Percentiles rank a stretch among this genome's conserved stretches.
Conservation (phyloP, 2,329 filamentous ascomycete species). For the Monilinia polystroma region DNA sequence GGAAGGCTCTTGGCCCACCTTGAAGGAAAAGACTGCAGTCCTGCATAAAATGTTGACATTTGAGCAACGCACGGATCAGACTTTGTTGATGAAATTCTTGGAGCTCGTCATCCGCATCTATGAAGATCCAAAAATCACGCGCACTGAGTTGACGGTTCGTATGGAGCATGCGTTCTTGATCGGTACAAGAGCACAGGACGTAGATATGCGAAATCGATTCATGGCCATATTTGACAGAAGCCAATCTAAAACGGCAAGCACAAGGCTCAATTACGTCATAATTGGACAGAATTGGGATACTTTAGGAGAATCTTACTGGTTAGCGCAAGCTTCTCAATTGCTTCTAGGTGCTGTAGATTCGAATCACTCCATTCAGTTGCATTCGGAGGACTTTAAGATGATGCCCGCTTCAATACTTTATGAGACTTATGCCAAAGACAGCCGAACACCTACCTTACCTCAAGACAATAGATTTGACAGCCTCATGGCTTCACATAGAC, state of each 20-base stretch:
- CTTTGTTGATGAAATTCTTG: constrained; percentile 87
- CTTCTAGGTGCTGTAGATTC: constrained; percentile 89
- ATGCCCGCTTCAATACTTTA: constrained; percentile 73
- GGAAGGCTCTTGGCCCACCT: constrained; percentile 90
- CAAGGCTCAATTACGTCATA: constrained; percentile 84
- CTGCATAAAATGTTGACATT: constrained; percentile 99
- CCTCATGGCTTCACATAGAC: constrained; percentile 73
- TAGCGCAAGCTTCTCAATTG: constrained; percentile 90
- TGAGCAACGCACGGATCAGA: constrained; percentile 78
- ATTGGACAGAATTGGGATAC: constrained; percentile 96
- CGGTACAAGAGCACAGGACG: constrained; percentile 86
- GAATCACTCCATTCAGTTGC: constrained; percentile 73
- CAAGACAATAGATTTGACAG: constrained; percentile 78
- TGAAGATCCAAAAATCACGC: constrained; percentile 92
- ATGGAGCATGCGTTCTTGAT: constrained; percentile 99
- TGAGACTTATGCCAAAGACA: constrained; percentile 69
- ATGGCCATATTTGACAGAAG: constrained; percentile 95
- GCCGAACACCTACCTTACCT: constrained; percentile 63
- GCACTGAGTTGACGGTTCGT: constrained; percentile 91
- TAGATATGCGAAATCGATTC: constrained; percentile 96
- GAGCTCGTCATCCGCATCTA: constrained; percentile 97
- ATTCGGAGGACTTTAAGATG: constrained; percentile 79
- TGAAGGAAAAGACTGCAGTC: constrained; percentile 98
- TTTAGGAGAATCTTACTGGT: constrained; percentile 91
- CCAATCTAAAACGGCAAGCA: constrained; percentile 86